Base-by-base conservation (phyloP, 495 filamentous ascomycete species). In the Niebla homalea region DNA sequence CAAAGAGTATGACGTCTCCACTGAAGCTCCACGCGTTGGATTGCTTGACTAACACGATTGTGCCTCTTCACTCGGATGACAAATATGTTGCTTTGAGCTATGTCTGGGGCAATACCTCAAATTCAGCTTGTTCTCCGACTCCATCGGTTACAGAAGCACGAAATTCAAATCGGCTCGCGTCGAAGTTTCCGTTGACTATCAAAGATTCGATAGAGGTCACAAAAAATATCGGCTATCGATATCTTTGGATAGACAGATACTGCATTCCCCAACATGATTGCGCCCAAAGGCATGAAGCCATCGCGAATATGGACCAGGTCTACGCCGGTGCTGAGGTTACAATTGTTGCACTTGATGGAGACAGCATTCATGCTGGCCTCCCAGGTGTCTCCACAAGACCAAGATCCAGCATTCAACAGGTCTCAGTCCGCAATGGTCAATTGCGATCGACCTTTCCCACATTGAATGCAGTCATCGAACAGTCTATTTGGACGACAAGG, bases 401-500 rank as follows among this genome's bases (percentile, higher is more conserved):
- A 14, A 21, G 22, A 44, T 43, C 36, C 38, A 50, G 37, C 14
- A 18, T 20, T 18, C 18, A 14, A 21, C 18, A 50, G 18, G n/a
- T 44, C 15, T 19, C 21, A 44, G 21, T 26, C 15, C 6, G n/a
- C n/a, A 26, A 26, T 26, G 42, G 20, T 44, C 22, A 21, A 14
- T 20, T 50, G 14, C 35, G 43, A 26, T 50, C 38, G 12, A 41
- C 37, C 20, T 20, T 50, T 32, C 36, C 12, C 22, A 38, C 11
- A 6, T 22, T 38, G 14, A 16, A 22, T 21, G 14, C 42, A 16
- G n/a, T 44, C 46, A 57, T 67, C 42, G 4, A 19, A 10, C 38
- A 50, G 0, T 64, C 60, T 0, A 46, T 48, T 7, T 70, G 66
- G 67, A 18, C 29, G 4, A 64, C 57, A 5, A 51, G 69, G 46